Evolutionary conservation across 2,329 filamentous ascomycete species (phyloP).

Genomic region (Mycocentrospora acerina): DNA sequence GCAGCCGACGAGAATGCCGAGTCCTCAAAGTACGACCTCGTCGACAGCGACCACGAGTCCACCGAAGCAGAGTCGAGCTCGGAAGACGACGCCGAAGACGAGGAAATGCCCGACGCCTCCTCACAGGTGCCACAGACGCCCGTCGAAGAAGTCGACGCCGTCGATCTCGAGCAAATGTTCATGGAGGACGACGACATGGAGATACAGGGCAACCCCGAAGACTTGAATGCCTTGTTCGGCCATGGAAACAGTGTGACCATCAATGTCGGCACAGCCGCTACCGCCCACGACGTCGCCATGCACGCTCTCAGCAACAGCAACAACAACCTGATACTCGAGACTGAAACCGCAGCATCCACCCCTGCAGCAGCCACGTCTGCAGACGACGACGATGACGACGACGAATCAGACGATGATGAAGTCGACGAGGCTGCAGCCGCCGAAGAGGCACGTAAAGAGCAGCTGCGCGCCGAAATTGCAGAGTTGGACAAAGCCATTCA

Average conservation of each 20-base stretch:
- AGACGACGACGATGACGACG: constrained; percentile 48
- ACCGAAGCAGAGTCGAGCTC: constrained; percentile 39
- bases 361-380: constrained; percentile 35
- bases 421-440: constrained; percentile 50
- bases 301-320: constrained; percentile 36
- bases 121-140: constrained; percentile 44
- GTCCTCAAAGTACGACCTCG: constrained; percentile 59
- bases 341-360: constrained; percentile 35
- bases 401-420: constrained; percentile 49
- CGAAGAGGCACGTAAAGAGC: constrained; percentile 48
- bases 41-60: constrained; percentile 47
- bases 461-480: constrained; percentile 55
- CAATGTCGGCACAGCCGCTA: constrained; percentile 37
- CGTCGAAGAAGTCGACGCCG: constrained; percentile 41
- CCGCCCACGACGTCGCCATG: constrained; percentile 40
- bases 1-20: constrained; percentile 66
- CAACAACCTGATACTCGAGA: constrained; percentile 30
- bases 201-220: constrained; percentile 31
- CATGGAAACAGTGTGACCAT: constrained; percentile 6
- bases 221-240: constrained; percentile 17
- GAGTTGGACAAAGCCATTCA: constrained; percentile 56
- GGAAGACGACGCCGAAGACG: constrained; percentile 44
- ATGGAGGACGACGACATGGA: constrained; percentile 38
- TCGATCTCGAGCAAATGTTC: constrained; percentile 39
- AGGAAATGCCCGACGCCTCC: constrained; percentile 44